These are phyloP conservation scores for Saccharomycopsis javanensis DNA, from an alignment of 805 yeast species.

Conservation along the genomic window DNA sequence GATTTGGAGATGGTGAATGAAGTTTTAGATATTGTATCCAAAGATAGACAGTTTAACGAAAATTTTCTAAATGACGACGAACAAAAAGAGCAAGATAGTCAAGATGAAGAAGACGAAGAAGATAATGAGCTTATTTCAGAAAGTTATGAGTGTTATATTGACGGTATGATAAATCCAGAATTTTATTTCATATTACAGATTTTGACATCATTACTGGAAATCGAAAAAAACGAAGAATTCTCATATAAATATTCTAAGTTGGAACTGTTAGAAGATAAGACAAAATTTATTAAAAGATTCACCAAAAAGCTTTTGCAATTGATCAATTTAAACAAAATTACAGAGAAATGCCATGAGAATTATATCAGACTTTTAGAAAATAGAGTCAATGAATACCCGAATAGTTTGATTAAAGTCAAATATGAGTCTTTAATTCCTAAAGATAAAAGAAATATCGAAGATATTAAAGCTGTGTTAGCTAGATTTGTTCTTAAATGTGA, in stretches of 20 bases:
- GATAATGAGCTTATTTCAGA: constrained; percentile 31
- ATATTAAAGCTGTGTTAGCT: constrained; percentile 37
- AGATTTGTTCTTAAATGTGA: constrained; percentile 49
- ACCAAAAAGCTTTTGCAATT: constrained; percentile 54
- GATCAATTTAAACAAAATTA: constrained; percentile 41
- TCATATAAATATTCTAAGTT: constrained; percentile 21
- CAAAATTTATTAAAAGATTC: constrained; percentile 36
- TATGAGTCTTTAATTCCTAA: constrained; percentile 5
- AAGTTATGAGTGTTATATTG: constrained; percentile 50
- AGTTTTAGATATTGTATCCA: constrained; percentile 29
- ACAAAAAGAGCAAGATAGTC: neutral
- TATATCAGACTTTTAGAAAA: constrained; percentile 27
- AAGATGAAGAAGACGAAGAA: constrained; percentile 20
- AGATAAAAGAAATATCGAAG: constrained; percentile 8
- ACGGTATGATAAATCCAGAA: constrained; percentile 55
- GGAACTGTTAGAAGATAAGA: constrained; percentile 19
- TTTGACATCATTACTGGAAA: constrained; percentile 31
- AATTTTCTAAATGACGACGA: constrained; percentile 23
- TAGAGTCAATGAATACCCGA: constrained; percentile 42
- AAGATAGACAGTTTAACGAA: constrained; percentile 28
- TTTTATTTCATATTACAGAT: constrained; percentile 44
- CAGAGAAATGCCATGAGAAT: constrained; percentile 27
- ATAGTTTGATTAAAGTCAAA: constrained; percentile 1
- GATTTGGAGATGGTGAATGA: constrained; percentile 28
- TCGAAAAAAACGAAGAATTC: constrained; percentile 23